Base-by-base conservation (phyloP, 2,329 filamentous ascomycete species). In the Cladophialophora yegresii region DNA sequence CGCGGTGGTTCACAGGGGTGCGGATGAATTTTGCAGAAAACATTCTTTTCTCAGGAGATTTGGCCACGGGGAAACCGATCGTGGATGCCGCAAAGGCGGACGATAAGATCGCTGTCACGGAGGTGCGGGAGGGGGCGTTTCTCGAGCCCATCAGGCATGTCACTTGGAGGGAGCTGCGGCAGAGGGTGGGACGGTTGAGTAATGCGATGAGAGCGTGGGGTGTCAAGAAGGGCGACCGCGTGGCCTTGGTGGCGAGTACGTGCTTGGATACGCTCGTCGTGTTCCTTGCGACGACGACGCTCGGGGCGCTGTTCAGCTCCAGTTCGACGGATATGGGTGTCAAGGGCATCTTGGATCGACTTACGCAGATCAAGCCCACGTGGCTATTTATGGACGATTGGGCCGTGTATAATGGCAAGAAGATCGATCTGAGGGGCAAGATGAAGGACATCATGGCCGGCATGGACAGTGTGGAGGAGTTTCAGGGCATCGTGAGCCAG, bases 351-450 rank as follows among this genome's bases (percentile, higher is more conserved):
- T 71, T 96, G 70, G 90, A 95, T 75, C 81, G 91, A 36, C 81
- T 90, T 28, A 77, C 87, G 55, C 91, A 95, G 79, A 87, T 95
- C 65, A 82, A 87, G 69, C 91, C 92, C 3, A 88, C 85, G 75
- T 90, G 86, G 73, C 81, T 96, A n/a, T 95, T 96, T 73, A 87
- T 93, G 72, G 92, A 96, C 71, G 91, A 95, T 71, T 86, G 83
- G 43, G 84, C 91, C 0, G 77, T 93, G 2, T 96, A 96, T 71
- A 93, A 93, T 70, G 90, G 90, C 53, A 91, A 90, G 75, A 85
- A 80, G 0, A 80, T 89, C 26, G 90, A 95, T 71, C 79, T 96
- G 45, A 81, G 89, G 4, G 76, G 80, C 0, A 95, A 95, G 78
- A 93, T 96, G 77, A 75, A 76, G 28, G 84, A 88, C 43, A 82